Percentiles rank a stretch among this genome's conserved stretches.
Conservation (phyloP, 768 basidiomycete species). For the Pisolithus tinctorius region DNA sequence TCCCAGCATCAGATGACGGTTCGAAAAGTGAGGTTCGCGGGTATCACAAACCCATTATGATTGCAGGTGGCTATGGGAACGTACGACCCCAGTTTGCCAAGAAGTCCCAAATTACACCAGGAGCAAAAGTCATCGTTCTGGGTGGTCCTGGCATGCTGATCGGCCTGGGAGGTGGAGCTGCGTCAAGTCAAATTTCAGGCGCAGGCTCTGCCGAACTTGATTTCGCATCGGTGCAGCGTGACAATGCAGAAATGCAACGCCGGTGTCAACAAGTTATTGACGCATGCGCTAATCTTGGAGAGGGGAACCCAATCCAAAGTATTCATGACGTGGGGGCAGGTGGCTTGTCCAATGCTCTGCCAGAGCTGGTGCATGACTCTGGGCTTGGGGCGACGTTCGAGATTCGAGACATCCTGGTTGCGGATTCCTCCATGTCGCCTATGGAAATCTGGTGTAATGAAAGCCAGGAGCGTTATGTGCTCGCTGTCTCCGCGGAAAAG, state of each 20-base stretch:
- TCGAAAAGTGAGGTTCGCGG: conserved; percentile 65
- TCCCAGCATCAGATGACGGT: conserved; percentile 48
- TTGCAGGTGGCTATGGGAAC: conserved; percentile 94
- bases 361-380: conserved; percentile 95
- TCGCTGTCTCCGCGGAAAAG: conserved; percentile 71
- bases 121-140: conserved; percentile 84
- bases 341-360: conserved; percentile 92
- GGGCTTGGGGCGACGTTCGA: conserved; percentile 88
- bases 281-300: conserved; percentile 61
- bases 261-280: conserved; percentile 98
- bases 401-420: conserved; percentile 88
- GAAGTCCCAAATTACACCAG: conserved; percentile 71
- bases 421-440: conserved; percentile 90
- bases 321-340: conserved; percentile 99
- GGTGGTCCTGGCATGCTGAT: conserved; percentile 97
- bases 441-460: conserved; percentile 99
- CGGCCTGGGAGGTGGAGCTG: conserved; percentile 94
- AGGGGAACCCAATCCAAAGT: conserved; percentile 78
- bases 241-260: conserved; percentile 98
- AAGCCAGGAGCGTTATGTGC: conserved; percentile 94
- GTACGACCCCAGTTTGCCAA: conserved; percentile 78
- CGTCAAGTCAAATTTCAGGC: conserved; percentile 89
- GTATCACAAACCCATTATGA: conserved; percentile 99
- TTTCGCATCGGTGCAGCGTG: conserved; percentile 95
- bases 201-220: conserved; percentile 89